phyloP scores from a whole-genome alignment of 2,329 filamentous ascomycete species.

The Pestalotiopsis sp. region DNA sequence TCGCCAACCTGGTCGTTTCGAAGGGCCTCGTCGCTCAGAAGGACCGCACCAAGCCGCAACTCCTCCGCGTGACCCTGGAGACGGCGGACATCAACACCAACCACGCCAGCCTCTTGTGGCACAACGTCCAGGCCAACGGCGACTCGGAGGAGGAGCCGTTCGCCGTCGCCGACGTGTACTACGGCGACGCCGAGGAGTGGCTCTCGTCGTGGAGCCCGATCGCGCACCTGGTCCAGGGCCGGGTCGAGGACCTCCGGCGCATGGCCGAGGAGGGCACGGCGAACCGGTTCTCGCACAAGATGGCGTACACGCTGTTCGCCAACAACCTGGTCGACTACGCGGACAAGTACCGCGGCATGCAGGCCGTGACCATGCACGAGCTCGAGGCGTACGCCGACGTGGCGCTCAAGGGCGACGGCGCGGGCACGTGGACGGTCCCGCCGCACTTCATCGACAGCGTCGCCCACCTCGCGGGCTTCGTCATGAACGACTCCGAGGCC shows the following conservation, averaged over 20 bases:
- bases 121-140: background rate
- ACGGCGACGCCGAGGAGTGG: conserved; percentile 53
- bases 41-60: conserved; percentile 30
- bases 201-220: conserved; percentile 53
- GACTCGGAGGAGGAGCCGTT: conserved; percentile 33
- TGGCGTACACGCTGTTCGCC: conserved; percentile 60
- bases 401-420: conserved; percentile 30
- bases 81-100: conserved; percentile 47
- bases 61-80: conserved; percentile 31
- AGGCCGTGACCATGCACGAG: conserved; percentile 38
- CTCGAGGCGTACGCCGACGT: conserved; percentile 35
- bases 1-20: conserved; percentile 36
- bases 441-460: conserved; percentile 43
- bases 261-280: conserved; percentile 59
- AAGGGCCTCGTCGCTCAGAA: conserved; percentile 35
- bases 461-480: conserved; percentile 40
- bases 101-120: conserved; percentile 32
- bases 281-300: conserved; percentile 62
- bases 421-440: conserved; percentile 39
- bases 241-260: conserved; percentile 45
- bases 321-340: conserved; percentile 40
- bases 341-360: conserved; percentile 39
- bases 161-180: conserved; percentile 53
- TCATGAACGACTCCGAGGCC: conserved; percentile 40
- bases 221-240: conserved; percentile 57